phyloP scores from a whole-genome alignment of 164 flowering plant species.

The Euptelea pleiosperma region DNA sequence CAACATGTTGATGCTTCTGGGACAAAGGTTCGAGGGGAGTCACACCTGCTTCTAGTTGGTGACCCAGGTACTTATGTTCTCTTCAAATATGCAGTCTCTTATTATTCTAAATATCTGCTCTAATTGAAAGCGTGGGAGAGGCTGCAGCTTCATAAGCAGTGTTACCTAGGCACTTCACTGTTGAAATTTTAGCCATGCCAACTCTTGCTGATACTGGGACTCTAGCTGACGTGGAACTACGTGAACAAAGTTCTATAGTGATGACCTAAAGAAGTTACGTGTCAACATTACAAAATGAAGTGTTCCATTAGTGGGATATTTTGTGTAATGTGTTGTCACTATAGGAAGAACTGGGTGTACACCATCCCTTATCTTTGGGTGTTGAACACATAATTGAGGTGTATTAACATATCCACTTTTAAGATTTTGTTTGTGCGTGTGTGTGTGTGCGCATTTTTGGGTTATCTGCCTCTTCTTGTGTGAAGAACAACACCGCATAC shows the following conservation, averaged over 20 bases:
- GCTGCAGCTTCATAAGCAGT: neutral
- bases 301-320: too few relatives aligned
- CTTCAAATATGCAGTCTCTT: neutral
- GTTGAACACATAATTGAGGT: too few relatives aligned
- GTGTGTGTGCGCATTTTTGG: too few relatives aligned
- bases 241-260: neutral
- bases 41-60: slow-evolving; percentile 94
- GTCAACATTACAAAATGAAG: too few relatives aligned
- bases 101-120: neutral
- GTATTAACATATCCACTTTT: too few relatives aligned
- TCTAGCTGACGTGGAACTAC: neutral
- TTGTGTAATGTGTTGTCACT: too few relatives aligned
- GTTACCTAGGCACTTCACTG: too few relatives aligned
- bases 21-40: slow-evolving; percentile 93
- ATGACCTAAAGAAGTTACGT: neutral
- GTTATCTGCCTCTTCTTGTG: too few relatives aligned
- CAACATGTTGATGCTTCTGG: slow-evolving; percentile 98
- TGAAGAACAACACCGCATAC: too few relatives aligned
- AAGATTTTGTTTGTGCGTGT: too few relatives aligned
- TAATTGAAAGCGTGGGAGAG: neutral
- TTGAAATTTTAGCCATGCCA: neutral
- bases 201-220: neutral
- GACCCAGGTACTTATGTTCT: slow-evolving; percentile 68
- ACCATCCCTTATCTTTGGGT: too few relatives aligned
- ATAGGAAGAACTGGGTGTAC: too few relatives aligned